Evolutionary conservation across 2,329 filamentous ascomycete genomes (phyloP), one percentile per base, ranked within the genome.

Genomic region (Chrysoporthe austroafricana): DNA sequence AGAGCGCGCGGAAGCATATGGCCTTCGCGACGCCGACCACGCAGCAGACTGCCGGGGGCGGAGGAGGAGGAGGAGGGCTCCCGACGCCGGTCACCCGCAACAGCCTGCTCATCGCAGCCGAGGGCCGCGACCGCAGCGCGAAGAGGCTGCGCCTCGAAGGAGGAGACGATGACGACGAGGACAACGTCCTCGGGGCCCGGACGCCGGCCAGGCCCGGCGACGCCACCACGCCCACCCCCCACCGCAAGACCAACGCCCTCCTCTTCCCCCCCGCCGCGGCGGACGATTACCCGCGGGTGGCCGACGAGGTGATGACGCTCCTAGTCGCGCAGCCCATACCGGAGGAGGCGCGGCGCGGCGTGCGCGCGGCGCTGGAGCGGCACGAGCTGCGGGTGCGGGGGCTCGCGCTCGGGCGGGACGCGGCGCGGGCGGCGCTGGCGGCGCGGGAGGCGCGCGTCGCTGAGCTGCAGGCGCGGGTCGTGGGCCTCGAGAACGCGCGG

Each of bases 381-480:
- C 83, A 91, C 71, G 85, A 86, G 18, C 78, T 88, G 63, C 84
- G 83, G 63, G 82, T 84, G 0, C 86, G 85, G 72, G 91, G 91
- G 0, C 82, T 91, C 26, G 81, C 83, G 50, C 85, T 85, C 70
- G 90, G 90, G 0, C 82, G 91, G 2, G 91, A 95, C 69, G 85
- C 90, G 7, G 84, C 86, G 3, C 80, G 91, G n/a, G 76, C 85
- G 9, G 85, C 84, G 4, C 74, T 92, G 44, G 88, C 87, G 74
- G 82, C 83, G 4, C 89, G 89, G 71, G 90, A 95, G 42, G 73
- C 73, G n/a, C 76, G 73, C 62, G 77, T 80, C 54, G 76, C 76
- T 4, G 70, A 71, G 63, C 68, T 85, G 64, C 77, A 82, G 73
- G 74, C 74, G 50, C 73, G 75, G 42, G 72, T 83, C 4, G 73